phyloP scores from a whole-genome alignment of 495 filamentous ascomycete genomes.

The Recurvomyces mirabilis region DNA sequence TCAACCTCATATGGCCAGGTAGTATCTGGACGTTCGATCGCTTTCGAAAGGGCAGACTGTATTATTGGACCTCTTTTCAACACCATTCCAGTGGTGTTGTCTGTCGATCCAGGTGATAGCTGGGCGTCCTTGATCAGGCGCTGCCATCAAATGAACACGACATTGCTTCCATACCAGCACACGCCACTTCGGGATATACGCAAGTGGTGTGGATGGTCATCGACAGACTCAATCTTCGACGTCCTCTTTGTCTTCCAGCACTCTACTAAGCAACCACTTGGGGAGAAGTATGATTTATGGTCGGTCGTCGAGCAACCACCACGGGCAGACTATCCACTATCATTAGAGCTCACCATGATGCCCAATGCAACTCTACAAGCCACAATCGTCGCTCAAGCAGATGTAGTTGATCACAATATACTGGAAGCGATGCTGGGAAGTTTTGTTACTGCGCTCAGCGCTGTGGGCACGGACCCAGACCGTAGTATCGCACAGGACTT shows the following conservation, averaged over 20 bases:
- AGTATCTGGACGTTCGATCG: conserved; percentile 58
- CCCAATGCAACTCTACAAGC: conserved; percentile 36
- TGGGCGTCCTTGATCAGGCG: conserved; percentile 41
- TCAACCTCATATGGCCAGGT: conserved; percentile 50
- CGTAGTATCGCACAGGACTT: neutral
- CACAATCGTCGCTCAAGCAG: conserved; percentile 43
- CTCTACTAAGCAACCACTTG: conserved; percentile 21
- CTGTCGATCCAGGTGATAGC: conserved; percentile 35
- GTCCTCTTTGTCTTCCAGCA: conserved; percentile 78
- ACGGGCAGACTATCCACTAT: conserved; percentile 57
- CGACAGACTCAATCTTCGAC: conserved; percentile 59
- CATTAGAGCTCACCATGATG: conserved; percentile 55
- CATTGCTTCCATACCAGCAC: conserved; percentile 53
- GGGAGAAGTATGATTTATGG: conserved; percentile 40
- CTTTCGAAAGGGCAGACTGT: conserved; percentile 51
- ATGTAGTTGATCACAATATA: conserved; percentile 23
- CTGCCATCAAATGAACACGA: conserved; percentile 52
- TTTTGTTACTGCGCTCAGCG: conserved; percentile 28
- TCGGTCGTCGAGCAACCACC: conserved; percentile 36
- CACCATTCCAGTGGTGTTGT: conserved; percentile 60
- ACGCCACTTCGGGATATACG: conserved; percentile 61
- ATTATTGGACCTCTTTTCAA: conserved; percentile 85
- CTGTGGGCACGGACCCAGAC: neutral
- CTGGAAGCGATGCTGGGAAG: conserved; percentile 33
- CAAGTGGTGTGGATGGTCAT: conserved; percentile 49